These are phyloP conservation scores for Phytophthora nicotianae DNA, from an alignment of 352 stramenopile species.

Conservation along the genomic window DNA sequence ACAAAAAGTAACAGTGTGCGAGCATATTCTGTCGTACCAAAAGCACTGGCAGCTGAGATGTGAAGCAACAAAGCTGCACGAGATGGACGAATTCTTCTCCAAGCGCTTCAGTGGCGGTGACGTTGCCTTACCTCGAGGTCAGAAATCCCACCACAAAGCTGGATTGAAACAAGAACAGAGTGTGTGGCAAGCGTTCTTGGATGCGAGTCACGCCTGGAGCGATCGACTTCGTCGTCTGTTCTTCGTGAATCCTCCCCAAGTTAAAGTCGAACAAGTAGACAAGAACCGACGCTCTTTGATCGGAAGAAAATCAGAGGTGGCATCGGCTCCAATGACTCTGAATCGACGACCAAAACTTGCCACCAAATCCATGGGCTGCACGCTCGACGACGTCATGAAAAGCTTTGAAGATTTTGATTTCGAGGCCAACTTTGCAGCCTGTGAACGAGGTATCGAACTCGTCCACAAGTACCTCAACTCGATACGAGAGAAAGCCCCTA, in stretches of 20 bases:
- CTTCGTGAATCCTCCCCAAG: constrained; percentile 36
- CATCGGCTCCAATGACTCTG: constrained; percentile 1
- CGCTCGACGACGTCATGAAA: constrained; percentile 45
- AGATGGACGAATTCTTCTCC: constrained; percentile 66
- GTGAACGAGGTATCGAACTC: constrained; percentile 45
- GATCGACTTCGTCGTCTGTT: constrained; percentile 50
- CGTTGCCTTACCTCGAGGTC: constrained; percentile 22
- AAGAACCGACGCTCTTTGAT: background rate
- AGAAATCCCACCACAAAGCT: constrained; percentile 11
- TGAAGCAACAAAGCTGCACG: constrained; percentile 56
- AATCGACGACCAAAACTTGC: constrained; percentile 7
- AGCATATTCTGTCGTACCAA: constrained; percentile 49
- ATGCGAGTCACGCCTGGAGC: constrained; percentile 41
- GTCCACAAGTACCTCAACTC: constrained; percentile 45
- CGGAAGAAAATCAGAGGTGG: constrained; percentile 13
- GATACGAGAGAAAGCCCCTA: constrained; percentile 43
- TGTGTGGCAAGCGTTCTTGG: constrained; percentile 44
- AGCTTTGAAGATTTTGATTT: constrained; percentile 70
- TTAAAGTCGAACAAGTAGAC: constrained; percentile 10
- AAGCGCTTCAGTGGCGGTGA: constrained; percentile 26
- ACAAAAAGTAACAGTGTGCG: constrained; percentile 37
- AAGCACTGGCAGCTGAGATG: constrained; percentile 49
- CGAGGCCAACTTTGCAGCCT: constrained; percentile 36
- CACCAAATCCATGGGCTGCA: constrained; percentile 36
- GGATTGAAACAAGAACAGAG: constrained; percentile 25